phyloP scores from a whole-genome alignment of 2,329 filamentous ascomycete species.

The Pseudohalonectria lignicola region DNA sequence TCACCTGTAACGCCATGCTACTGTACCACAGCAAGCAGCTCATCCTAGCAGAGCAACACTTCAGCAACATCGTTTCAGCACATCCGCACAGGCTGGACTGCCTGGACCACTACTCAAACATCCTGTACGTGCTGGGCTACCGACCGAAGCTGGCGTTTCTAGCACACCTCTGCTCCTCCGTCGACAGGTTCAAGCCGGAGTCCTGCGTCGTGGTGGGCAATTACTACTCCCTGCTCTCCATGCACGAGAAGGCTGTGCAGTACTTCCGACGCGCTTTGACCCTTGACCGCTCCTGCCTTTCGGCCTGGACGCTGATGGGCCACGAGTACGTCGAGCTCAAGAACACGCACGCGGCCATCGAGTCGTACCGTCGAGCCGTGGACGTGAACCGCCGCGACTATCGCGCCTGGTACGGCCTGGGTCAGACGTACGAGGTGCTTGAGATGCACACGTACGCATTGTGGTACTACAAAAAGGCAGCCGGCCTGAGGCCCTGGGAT shows the following conservation, averaged over 20 bases:
- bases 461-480: conserved; percentile 96
- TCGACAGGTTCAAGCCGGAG: conserved; percentile 93
- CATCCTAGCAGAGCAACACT: conserved; percentile 51
- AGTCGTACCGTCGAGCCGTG: conserved; percentile 89
- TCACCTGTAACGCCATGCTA: conserved; percentile 79
- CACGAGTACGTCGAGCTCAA: conserved; percentile 98
- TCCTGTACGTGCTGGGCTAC: conserved; percentile 83
- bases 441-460: conserved; percentile 97
- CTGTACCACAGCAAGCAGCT: conserved; percentile 86
- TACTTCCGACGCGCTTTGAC: conserved; percentile 92
- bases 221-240: conserved; percentile 87
- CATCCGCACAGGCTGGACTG: conserved; percentile 70
- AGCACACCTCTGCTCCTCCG: conserved; percentile 79
- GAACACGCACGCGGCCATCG: conserved; percentile 95
- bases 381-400: conserved; percentile 96
- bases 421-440: conserved; percentile 93
- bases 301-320: conserved; percentile 97
- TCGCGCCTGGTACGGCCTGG: conserved; percentile 93
- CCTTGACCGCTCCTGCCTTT: conserved; percentile 80
- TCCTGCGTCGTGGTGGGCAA: conserved; percentile 96
- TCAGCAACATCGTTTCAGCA: conserved; percentile 71
- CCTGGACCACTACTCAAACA: conserved; percentile 93
- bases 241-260: conserved; percentile 96
- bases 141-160: conserved; percentile 86
- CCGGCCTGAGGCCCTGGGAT: conserved; percentile 86